Percentiles rank a stretch among this genome's conserved stretches.
Evolutionary conservation across 106 monocot species (phyloP).

Genomic region (Acorus gramineus): DNA sequence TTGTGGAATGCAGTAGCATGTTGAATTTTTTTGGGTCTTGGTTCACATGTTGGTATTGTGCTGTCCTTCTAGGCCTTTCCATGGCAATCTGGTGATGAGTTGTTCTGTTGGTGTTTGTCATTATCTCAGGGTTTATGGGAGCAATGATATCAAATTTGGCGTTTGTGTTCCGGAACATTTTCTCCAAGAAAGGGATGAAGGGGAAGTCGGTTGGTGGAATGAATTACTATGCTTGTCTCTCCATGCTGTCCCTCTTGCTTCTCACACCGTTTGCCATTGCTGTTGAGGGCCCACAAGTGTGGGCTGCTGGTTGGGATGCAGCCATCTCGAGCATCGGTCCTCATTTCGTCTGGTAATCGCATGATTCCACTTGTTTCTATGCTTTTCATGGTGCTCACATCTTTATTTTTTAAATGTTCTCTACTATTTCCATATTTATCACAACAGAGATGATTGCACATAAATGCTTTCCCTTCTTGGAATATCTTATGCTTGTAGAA

Average conservation of each 20-base stretch:
- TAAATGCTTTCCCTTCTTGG: too few relatives aligned
- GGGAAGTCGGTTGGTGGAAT: constrained; percentile 88
- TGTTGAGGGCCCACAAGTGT: constrained; percentile 78
- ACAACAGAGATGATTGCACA: too few relatives aligned
- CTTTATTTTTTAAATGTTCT: too few relatives aligned
- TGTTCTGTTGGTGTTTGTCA: neutral
- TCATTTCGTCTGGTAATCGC: constrained; percentile 63
- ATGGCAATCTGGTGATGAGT: too few relatives aligned
- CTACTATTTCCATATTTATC: too few relatives aligned
- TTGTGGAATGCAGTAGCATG: too few relatives aligned
- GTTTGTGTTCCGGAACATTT: constrained; percentile 87
- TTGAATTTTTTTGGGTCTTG: too few relatives aligned
- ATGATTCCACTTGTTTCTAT: neutral
- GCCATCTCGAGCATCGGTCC: constrained; percentile 70
- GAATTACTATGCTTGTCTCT: constrained; percentile 94
- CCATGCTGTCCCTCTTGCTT: constrained; percentile 66
- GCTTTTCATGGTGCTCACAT: too few relatives aligned
- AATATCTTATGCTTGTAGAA: too few relatives aligned
- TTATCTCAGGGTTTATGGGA: constrained; percentile 73
- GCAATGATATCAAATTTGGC: constrained; percentile 94
- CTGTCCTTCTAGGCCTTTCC: too few relatives aligned
- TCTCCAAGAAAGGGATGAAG: constrained; percentile 91
- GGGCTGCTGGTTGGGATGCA: constrained; percentile 76
- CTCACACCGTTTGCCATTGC: constrained; percentile 86
- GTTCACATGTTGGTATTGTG: too few relatives aligned